Base-by-base conservation (phyloP, 331 rosid genomes). In the Rhamnella rubrinervis region DNA sequence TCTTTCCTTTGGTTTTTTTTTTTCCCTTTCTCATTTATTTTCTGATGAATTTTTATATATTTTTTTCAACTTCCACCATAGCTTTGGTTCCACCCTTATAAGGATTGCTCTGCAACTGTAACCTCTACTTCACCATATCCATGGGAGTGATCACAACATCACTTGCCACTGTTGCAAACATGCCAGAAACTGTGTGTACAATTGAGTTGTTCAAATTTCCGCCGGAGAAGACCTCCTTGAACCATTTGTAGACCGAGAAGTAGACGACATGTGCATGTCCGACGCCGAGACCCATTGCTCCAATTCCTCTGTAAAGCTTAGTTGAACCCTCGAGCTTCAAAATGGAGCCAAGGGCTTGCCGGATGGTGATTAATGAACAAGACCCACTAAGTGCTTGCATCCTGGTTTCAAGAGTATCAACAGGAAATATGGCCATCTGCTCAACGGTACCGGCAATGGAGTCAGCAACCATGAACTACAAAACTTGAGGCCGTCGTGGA, bases 61-160 rank as follows among this genome's bases (percentile, higher is more conserved):
- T n/a, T n/a, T n/a, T n/a, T n/a, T n/a, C n/a, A n/a, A n/a, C n/a
- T n/a, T n/a, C n/a, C n/a, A n/a, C n/a, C n/a, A n/a, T n/a, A n/a
- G n/a, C n/a, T n/a, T n/a, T n/a, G n/a, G n/a, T n/a, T n/a, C n/a
- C 74, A 0, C 89, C 89, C 53, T 67, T 79, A 46, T 85, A 85
- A 6, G 86, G 86, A 71, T 85, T 85, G 26, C 76, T 63, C 64
- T 71, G 61, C 73, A 85, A 38, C 66, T 85, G 89, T 73, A 82
- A 46, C 77, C 89, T 79, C 83, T 85, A 85, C 65, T 85, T 85
- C 83, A 82, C 89, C 77, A 85, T 21, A 26, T 85, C 89, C 86
- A 79, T 66, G 9, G 89, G 89, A 2, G 86, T 85, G 10, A 85
- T 53, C 86, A 82, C 89, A 0, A 83, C 79, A 63, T 85, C 89